Evolutionary conservation across 2,329 filamentous ascomycete species (phyloP), one percentile per base, ranked within the genome.

Genomic region (Pestalotiopsis sp.): DNA sequence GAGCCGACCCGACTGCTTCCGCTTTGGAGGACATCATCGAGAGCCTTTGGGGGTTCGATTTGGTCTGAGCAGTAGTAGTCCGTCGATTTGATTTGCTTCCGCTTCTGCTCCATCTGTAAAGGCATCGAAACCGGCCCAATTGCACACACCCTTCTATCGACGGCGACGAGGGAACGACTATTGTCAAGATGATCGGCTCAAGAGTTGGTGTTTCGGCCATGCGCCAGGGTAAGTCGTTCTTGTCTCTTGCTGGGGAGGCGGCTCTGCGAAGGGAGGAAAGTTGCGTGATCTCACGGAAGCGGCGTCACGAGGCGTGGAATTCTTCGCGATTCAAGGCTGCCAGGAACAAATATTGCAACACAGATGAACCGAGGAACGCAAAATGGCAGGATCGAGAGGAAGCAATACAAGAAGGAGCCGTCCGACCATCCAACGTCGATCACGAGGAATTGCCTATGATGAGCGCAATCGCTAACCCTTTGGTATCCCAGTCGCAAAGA

Each of bases 151-250:
- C 11, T 13, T 38, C 27, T 41, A 17, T n/a, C 14, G 20, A 38
- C 39, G 57, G 27, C 27, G 25, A 23, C 38, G 27, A 56, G 17
- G 49, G 39, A 45, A 56, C 27, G 23, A 14, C 23, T 11, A 20
- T 49, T 45, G 23, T 69, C 76, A 80, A 73, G 58, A 90, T 90
- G 87, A 86, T 84, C 78, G 83, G 85, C 76, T 85, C 87, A 75
- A 82, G 87, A 82, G 83, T 88, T 76, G 87, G 87, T 79, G 78
- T 88, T 73, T 84, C 85, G 81, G 87, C 87, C 79, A 80, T 89
- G 78, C 86, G 87, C 79, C 84, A 87, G 86, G 85, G 87, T 89
- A 79, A 75, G 83, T 77, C 65, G 45, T 17, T 6, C 41, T 9
- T 20, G 17, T n/a, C 17, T 14, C 14, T 45, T n/a, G 17, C 41